These are phyloP conservation scores for Gaeumannomyces tritici DNA, from an alignment of 2,329 filamentous ascomycete species.

Conservation along the genomic window DNA sequence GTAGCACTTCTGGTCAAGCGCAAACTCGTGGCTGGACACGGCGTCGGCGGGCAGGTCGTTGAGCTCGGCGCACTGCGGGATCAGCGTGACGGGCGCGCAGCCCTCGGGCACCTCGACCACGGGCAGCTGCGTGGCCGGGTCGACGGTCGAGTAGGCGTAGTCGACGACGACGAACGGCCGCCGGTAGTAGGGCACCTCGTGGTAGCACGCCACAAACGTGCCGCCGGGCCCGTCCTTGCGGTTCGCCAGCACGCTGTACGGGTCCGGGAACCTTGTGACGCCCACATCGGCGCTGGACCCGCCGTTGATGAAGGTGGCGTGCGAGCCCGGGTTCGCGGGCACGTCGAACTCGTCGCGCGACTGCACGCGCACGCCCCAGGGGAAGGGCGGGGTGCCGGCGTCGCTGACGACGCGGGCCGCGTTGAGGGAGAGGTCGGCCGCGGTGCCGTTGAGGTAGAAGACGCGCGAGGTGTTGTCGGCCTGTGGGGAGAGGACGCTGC, in stretches of 20 bases:
- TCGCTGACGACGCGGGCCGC: constrained; percentile 28
- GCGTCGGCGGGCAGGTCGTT: constrained; percentile 24
- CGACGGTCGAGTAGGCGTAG: constrained; percentile 19
- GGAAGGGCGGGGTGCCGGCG: constrained; percentile 26
- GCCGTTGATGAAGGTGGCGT: constrained; percentile 24
- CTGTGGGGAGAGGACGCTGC: constrained; percentile 23
- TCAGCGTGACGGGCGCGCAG: constrained; percentile 31
- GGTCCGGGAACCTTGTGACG: constrained; percentile 23
- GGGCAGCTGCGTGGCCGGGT: constrained; percentile 6
- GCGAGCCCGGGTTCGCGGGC: constrained; percentile 13
- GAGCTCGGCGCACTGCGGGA: constrained; percentile 32
- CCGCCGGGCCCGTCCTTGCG: constrained; percentile 13
- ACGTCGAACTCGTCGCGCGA: constrained; percentile 7
- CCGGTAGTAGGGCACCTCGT: constrained; percentile 30
- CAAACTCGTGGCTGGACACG: constrained; percentile 28
- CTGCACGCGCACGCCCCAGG: constrained; percentile 25
- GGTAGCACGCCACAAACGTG: constrained; percentile 32
- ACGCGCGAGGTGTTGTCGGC: constrained; percentile 15
- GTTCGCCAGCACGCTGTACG: constrained; percentile 20
- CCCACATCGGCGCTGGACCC: constrained; percentile 23
- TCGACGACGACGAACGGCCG: constrained; percentile 26
- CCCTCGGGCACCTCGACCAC: constrained; percentile 21
- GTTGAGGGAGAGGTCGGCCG: constrained; percentile 19
- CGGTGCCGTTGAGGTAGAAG: constrained; percentile 42
- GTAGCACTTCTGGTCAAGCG: constrained; percentile 28